Conservation (phyloP, 2,329 filamentous ascomycete genomes). For the Alternaria viburni region DNA sequence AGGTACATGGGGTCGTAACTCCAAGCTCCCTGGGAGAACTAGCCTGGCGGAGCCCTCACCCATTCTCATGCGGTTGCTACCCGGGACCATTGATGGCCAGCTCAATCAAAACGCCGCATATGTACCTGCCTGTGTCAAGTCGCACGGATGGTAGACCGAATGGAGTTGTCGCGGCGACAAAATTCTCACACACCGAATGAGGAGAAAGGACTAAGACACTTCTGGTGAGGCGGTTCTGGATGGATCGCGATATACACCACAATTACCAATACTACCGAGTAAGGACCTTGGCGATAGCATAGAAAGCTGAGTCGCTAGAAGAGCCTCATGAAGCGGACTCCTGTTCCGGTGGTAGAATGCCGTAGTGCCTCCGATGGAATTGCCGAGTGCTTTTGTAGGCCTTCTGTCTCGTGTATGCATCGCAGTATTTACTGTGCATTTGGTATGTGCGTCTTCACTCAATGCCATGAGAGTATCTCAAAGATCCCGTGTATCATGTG, state of each 20-base stretch:
- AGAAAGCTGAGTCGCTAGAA: not conserved
- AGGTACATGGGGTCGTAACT: not conserved
- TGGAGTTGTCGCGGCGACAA: not conserved
- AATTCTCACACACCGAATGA: not conserved
- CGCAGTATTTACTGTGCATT: not conserved
- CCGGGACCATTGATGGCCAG: not conserved
- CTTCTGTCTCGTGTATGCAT: not conserved
- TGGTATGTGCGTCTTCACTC: not conserved
- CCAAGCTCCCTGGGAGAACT: not conserved
- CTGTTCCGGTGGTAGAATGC: not conserved
- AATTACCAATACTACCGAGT: constrained; percentile 1
- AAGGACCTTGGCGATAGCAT: constrained; percentile 2
- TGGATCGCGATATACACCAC: not conserved
- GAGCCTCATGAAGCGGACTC: not conserved
- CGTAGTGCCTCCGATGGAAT: not conserved
- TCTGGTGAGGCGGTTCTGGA: not conserved
- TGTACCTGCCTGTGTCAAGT: not conserved
- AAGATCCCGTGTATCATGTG: not conserved
- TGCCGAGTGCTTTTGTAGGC: not conserved
- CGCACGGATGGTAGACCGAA: not conserved
- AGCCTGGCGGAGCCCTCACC: not conserved
- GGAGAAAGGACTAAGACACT: not conserved
- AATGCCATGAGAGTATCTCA: not conserved
- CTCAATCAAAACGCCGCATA: not conserved
- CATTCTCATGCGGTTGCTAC: not conserved